Conservation (phyloP, 1,139 yeast genomes). For the Scheffersomyces stambukii region DNA sequence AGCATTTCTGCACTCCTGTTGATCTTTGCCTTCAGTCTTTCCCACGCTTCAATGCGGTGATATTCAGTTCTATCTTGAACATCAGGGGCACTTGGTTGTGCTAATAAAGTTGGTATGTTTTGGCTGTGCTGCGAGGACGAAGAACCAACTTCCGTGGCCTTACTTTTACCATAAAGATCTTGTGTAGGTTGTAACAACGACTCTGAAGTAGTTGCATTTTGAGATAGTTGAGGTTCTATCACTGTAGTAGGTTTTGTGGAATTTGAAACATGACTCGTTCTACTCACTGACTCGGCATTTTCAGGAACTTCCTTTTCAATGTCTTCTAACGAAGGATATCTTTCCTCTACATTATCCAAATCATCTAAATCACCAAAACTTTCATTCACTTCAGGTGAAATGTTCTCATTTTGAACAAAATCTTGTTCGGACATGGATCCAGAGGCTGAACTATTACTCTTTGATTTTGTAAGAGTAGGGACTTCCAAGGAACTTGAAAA, state of each 20-base stretch:
- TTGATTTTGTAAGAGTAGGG: not conserved
- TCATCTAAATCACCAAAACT: too few relatives aligned
- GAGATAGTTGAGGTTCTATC: too few relatives aligned
- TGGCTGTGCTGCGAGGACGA: too few relatives aligned
- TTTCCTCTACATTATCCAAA: conserved; percentile 39
- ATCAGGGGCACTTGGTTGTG: too few relatives aligned
- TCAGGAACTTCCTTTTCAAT: conserved; percentile 15
- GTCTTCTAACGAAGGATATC: conserved; percentile 42
- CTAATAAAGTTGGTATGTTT: too few relatives aligned
- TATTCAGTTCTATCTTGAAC: too few relatives aligned
- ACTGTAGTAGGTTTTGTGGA: conserved; percentile 4
- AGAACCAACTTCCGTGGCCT: too few relatives aligned
- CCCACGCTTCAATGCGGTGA: conserved; percentile 39
- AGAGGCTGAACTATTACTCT: not conserved
- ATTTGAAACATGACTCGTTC: conserved; percentile 1
- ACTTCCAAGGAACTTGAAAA: not conserved
- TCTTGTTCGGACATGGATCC: not conserved
- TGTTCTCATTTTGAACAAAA: not conserved
- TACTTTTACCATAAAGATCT: too few relatives aligned
- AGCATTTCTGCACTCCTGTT: conserved; percentile 32
- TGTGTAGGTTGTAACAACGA: too few relatives aligned
- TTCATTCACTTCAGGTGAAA: too few relatives aligned
- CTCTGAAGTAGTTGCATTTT: too few relatives aligned
- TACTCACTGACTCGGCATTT: conserved; percentile 4
- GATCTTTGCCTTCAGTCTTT: conserved; percentile 14